Evolutionary conservation across 148 eudicot species (phyloP).

Genomic region (Mesembryanthemum crystallinum): DNA sequence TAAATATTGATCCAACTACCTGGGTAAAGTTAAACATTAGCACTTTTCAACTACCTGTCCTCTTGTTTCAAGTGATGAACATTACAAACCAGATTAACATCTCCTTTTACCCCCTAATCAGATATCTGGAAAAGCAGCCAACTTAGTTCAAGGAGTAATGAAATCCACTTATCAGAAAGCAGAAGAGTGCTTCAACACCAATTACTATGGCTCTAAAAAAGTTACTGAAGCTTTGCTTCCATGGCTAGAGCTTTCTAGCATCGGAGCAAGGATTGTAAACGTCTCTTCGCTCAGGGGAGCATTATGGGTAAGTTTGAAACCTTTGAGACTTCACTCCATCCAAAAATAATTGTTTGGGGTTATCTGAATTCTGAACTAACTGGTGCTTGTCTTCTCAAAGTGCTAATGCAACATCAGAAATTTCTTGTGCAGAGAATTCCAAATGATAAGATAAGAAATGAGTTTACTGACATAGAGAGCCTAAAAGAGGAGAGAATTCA

Average conservation of each 20-base stretch:
- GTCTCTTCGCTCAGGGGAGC: slow-evolving; percentile 30
- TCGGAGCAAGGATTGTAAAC: slow-evolving; percentile 23
- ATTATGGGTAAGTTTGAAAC: slow-evolving; percentile 23
- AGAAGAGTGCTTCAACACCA: slow-evolving; percentile 27
- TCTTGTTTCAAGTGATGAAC: not conserved
- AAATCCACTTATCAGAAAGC: slow-evolving; percentile 25
- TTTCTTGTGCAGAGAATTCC: slow-evolving; percentile 26
- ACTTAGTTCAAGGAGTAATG: slow-evolving; percentile 25
- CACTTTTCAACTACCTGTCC: not conserved
- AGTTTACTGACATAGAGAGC: slow-evolving; percentile 18
- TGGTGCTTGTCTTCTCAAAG: not conserved
- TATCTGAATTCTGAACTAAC: too few relatives aligned
- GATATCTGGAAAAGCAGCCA: slow-evolving; percentile 25
- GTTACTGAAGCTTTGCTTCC: slow-evolving; percentile 29
- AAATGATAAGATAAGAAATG: slow-evolving; percentile 14
- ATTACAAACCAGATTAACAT: not conserved
- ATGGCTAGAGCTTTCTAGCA: slow-evolving; percentile 22
- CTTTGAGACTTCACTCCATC: too few relatives aligned
- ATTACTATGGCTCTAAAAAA: slow-evolving; percentile 27
- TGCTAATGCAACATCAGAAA: not conserved
- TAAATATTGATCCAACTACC: slow-evolving; percentile 26
- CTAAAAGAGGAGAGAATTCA: slow-evolving; percentile 24
- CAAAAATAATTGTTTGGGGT: too few relatives aligned
- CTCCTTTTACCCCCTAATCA: not conserved
- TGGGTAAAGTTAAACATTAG: slow-evolving; percentile 14